Conservation (phyloP, 2,329 filamentous ascomycete genomes). For the Exophiala spinifera region DNA sequence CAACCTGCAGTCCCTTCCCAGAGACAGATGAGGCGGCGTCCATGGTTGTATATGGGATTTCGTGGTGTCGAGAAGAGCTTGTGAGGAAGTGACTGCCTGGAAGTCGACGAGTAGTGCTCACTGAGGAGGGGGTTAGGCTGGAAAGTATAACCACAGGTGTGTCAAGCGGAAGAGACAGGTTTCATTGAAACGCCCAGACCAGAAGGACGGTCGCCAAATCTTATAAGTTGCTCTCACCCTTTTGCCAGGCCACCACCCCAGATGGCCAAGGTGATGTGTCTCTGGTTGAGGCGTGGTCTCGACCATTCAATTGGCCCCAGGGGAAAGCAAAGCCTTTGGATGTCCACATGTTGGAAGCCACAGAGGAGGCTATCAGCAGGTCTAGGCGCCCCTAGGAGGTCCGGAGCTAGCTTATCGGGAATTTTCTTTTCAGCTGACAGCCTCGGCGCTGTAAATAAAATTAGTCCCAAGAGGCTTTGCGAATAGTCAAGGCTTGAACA, state of each 20-base stretch:
- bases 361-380: background rate
- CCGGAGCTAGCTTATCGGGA: background rate
- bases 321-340: background rate
- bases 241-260: background rate
- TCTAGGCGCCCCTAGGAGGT: background rate
- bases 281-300: background rate
- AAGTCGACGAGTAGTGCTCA: no score
- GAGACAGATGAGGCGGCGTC: background rate
- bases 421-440: background rate
- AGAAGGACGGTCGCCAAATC: no score
- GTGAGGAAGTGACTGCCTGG: no score
- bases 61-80: background rate
- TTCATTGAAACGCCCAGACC: no score
- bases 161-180: no score
- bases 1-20: slow-evolving; percentile 19
- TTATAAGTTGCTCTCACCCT: no score
- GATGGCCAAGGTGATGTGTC: background rate
- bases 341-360: background rate
- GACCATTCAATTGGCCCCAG: background rate
- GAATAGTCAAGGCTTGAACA: background rate
- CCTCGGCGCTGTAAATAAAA: background rate
- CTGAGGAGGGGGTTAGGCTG: background rate
- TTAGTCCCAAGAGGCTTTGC: background rate
- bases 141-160: background rate
- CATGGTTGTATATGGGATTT: background rate